phyloP scores from a whole-genome alignment of 2,329 filamentous ascomycete genomes.

The Cytospora leucostoma region DNA sequence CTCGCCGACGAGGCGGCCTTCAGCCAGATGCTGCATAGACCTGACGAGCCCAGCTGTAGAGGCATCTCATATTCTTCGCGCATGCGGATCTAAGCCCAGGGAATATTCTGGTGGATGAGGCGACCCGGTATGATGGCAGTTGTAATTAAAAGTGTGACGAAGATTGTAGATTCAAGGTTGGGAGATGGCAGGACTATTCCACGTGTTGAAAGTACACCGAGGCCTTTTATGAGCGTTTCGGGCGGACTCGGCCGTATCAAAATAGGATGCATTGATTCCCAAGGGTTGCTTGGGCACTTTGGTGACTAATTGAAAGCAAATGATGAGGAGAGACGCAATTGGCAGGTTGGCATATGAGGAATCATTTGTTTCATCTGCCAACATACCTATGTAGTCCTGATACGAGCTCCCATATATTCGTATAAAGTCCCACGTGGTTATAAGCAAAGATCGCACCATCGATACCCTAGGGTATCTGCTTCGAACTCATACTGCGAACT shows the following conservation, averaged over 20 bases:
- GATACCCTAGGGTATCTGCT: too few relatives aligned
- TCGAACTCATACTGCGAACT: too few relatives aligned
- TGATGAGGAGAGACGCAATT: conserved; percentile 30
- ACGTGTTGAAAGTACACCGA: conserved; percentile 39
- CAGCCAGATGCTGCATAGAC: conserved; percentile 34
- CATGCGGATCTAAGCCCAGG: conserved; percentile 39
- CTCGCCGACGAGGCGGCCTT: conserved; percentile 38
- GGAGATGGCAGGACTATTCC: conserved; percentile 34
- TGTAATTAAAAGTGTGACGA: conserved; percentile 34
- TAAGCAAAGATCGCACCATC: too few relatives aligned
- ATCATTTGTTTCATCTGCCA: not conserved
- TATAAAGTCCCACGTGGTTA: too few relatives aligned
- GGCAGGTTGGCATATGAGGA: conserved; percentile 25
- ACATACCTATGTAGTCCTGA: too few relatives aligned
- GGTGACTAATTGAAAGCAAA: conserved; percentile 31
- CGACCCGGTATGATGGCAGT: conserved; percentile 30
- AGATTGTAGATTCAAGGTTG: conserved; percentile 38
- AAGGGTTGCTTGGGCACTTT: conserved; percentile 31
- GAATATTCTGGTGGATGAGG: conserved; percentile 37
- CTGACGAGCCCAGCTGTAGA: conserved; percentile 36
- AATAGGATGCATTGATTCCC: conserved; percentile 23
- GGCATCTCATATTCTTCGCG: conserved; percentile 38
- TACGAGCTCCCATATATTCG: too few relatives aligned
- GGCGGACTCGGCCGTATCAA: conserved; percentile 28
- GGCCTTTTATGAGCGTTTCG: conserved; percentile 30